Conservation (phyloP, 164 flowering plant species). For the Piper betle region DNA sequence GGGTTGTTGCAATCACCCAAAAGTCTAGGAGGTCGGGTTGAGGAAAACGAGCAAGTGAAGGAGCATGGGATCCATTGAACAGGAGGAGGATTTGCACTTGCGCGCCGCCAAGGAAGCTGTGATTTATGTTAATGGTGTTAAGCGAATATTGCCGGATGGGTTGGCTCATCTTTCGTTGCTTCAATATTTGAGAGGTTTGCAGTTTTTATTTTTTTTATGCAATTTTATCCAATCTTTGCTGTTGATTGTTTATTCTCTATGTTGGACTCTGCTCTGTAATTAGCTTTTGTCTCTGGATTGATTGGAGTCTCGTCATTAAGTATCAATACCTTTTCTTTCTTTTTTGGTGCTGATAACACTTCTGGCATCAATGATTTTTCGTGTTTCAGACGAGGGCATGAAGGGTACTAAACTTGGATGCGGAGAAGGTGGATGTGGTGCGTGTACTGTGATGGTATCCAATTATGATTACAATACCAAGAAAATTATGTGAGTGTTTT, state of each 20-base stretch:
- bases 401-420: conserved; percentile 97
- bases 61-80: conserved; percentile 47
- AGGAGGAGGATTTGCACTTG: conserved; percentile 26
- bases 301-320: no score
- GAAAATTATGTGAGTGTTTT: conserved; percentile 63
- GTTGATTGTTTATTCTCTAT: no score
- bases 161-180: conserved; percentile 85
- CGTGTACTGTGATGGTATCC: conserved; percentile 97
- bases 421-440: conserved; percentile 99
- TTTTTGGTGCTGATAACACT: not conserved
- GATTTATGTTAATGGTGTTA: conserved; percentile 73
- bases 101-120: conserved; percentile 40
- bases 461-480: conserved; percentile 41
- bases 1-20: no score
- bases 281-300: no score
- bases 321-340: not conserved
- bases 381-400: conserved; percentile 49
- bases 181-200: conserved; percentile 80
- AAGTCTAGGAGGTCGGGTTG: no score
- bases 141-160: conserved; percentile 68
- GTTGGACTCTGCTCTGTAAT: no score
- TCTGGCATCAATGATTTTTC: conserved; percentile 4
- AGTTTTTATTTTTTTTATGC: no score
- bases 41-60: not conserved
- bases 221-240: no score